Percentiles rank a stretch among this genome's conserved stretches.
Conservation (phyloP, 305 asterid genomes). For the Lippia alba region DNA sequence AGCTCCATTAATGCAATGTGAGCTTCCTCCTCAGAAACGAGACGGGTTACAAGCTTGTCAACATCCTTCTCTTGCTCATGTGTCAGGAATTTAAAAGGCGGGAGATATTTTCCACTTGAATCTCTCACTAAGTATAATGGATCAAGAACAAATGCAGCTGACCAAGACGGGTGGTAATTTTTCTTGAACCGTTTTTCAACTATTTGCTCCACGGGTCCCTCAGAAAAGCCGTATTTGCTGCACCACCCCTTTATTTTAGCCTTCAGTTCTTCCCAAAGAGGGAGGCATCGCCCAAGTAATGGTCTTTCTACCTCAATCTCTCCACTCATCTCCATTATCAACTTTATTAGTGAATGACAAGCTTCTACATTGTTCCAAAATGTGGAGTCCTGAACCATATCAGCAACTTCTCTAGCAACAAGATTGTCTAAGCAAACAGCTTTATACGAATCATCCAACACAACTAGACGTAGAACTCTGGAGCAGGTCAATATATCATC, state of each 20-base stretch:
- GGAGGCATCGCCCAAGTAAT: conserved; percentile 84
- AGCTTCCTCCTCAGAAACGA: conserved; percentile 87
- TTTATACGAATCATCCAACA: conserved; percentile 77
- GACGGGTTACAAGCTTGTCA: conserved; percentile 82
- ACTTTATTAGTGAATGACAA: conserved; percentile 73
- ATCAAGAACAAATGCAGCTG: conserved; percentile 92
- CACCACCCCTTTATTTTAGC: conserved; percentile 85
- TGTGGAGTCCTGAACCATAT: conserved; percentile 81
- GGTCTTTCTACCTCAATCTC: conserved; percentile 84
- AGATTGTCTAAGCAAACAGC: conserved; percentile 62
- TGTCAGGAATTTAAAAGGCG: conserved; percentile 86
- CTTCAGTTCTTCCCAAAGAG: conserved; percentile 89
- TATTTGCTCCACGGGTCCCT: conserved; percentile 73
- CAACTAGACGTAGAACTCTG: conserved; percentile 73
- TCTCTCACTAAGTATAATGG: conserved; percentile 85
- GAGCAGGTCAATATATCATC: conserved; percentile 86
- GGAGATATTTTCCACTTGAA: conserved; percentile 84
- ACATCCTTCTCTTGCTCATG: conserved; percentile 95
- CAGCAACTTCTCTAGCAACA: conserved; percentile 71
- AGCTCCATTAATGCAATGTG: conserved; percentile 96
- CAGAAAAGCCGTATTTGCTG: conserved; percentile 63
- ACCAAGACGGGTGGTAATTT: conserved; percentile 95
- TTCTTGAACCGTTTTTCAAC: conserved; percentile 71
- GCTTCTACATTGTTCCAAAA: conserved; percentile 96
- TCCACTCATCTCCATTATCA: conserved; percentile 65